Evolutionary conservation across 768 basidiomycete genomes (phyloP), one percentile per base, ranked within the genome.

Genomic region (Lactarius tabidus): DNA sequence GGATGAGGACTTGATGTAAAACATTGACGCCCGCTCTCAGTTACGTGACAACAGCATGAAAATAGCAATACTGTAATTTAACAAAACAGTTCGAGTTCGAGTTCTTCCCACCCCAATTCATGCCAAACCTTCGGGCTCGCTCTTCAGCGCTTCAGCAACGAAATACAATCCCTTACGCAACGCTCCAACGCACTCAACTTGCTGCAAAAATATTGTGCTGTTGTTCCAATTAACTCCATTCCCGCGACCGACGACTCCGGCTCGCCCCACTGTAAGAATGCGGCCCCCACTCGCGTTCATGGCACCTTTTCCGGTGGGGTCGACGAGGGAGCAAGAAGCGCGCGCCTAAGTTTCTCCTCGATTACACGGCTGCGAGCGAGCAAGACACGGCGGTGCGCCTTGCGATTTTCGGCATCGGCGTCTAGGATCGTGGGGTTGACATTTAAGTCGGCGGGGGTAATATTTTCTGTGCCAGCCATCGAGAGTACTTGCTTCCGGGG

Each of bases 371-470:
- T 65, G 23, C 61, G 65, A 10, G 39, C 29, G 8, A 62, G 59
- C 36, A 65, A 65, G n/a, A 43, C 64, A 33, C 59, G 64, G 29
- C 54, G 59, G 43, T 51, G 54, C 20, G n/a, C 48, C 59, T 55
- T 43, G 28, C 23, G 18, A 18, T 14, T 41, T 45, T 61, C 29
- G 36, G 2, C 12, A 26, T 57, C 36, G 15, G 18, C 35, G 17
- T 39, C 43, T 36, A 2, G 12, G 29, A 7, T 23, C 23, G 10
- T 23, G 14, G 2, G 29, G 15, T 28, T 15, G 3, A 20, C 26
- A 26, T 62, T 17, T 26, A 17, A 28, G 31, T 14, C 31, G 7
- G 28, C 10, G 17, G 2, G 18, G 18, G 39, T 31, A 20, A 36
- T 18, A 14, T 60, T 38, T 18, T 33, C 28, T 7, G 41, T 29